Evolutionary conservation across 225 moss, liverwort and hornwort species (phyloP), one percentile per base, ranked within the genome.

Genomic region (Bryoerythrophyllum caledonicum): DNA sequence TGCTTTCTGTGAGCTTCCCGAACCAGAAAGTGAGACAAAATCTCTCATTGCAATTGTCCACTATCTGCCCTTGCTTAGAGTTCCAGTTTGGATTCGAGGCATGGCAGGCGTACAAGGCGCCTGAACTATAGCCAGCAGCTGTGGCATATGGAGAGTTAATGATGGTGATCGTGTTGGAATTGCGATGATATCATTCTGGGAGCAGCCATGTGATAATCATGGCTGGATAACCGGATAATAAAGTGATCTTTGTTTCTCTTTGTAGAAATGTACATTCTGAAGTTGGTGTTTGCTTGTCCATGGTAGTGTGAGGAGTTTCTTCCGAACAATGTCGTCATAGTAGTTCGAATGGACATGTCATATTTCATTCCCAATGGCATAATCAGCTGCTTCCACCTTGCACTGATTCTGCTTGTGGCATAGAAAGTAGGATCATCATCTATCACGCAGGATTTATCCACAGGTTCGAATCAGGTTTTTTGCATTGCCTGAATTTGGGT

Each of bases 181-280:
- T n/a, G 17, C 34, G 24, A 25, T 10, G 56, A 56, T 38, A 57
- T 71, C 7, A 27, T 27, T 19, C 27, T 21, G 72, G 44, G 21
- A 72, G 32, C 61, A 28, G 15, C 56, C 56, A 35, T 1, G 61
- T 48, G 72, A 61, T 73, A 16, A 30, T 16, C 46, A 41, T 72
- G 21, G 6, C 56, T 40, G 38, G 21, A 60, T 71, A 27, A 43
- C 28, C 19, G 3, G 40, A 40, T 9, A 9, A 17, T 25, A 15
- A 44, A 44, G 34, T 70, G 24, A 24, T 0, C 2, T 70, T 67
- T 67, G 12, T 24, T 71, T 40, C 40, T 6, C 10, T 70, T 26
- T 71, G 59, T 40, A 59, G 58, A 71, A 28, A 44, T 60, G 44
- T 72, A 60, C 32, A 61, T 15, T 32, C 37, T 60, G 21, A 44